A percentile compares a stretch with the other conserved stretches of the same genome.
phyloP scores from a whole-genome alignment of 148 eudicot species.

The Pouteria glomerata region DNA sequence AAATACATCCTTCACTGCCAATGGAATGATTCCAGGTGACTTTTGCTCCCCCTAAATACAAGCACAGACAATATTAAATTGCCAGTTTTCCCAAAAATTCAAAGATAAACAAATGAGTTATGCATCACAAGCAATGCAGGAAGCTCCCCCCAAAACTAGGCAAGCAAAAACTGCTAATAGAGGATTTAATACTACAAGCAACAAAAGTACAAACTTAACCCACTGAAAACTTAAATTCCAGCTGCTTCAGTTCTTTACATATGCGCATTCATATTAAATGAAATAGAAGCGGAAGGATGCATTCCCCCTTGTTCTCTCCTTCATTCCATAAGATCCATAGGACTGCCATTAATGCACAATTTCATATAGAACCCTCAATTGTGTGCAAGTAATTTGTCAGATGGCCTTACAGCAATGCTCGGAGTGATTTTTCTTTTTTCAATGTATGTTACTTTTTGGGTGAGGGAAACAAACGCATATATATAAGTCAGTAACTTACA shows the following conservation, averaged over 20 bases:
- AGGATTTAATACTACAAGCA: not conserved
- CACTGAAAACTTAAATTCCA: not conserved
- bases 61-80: not conserved
- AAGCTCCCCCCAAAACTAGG: not conserved
- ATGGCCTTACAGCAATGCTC: not conserved
- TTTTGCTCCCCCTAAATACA: constrained; percentile 62
- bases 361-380: too few relatives aligned
- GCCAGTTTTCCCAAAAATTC: not conserved
- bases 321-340: too few relatives aligned
- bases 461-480: not conserved
- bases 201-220: constrained; percentile 10
- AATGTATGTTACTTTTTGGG: not conserved
- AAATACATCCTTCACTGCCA: constrained; percentile 86
- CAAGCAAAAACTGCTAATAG: constrained; percentile 1
- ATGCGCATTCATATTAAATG: not conserved
- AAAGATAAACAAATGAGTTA: not conserved
- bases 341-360: too few relatives aligned
- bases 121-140: not conserved
- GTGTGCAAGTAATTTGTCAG: not conserved
- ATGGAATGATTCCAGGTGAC: constrained; percentile 79
- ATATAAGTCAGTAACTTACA: constrained; percentile 20
- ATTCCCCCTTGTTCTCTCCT: too few relatives aligned
- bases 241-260: not conserved
- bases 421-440: not conserved
- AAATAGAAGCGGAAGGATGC: not conserved